phyloP scores from a whole-genome alignment of 805 yeast species.

The Teunomyces funiuensis region DNA sequence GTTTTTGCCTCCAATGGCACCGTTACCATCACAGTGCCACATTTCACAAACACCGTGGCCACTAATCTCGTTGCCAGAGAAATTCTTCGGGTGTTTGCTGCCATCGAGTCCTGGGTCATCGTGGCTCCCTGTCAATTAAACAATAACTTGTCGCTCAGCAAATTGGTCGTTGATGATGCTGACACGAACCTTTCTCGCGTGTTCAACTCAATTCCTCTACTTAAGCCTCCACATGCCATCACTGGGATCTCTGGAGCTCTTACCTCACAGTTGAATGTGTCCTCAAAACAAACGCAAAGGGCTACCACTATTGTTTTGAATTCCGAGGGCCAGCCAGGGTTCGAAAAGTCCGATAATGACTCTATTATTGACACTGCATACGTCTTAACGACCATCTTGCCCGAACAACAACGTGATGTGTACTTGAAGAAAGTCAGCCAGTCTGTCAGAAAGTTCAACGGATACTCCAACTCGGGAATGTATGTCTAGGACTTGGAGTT shows the following conservation, averaged over 20 bases:
- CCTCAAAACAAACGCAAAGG: neutral
- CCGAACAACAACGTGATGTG: constrained; percentile 3
- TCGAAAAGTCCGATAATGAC: constrained; percentile 51
- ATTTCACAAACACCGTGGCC: constrained; percentile 35
- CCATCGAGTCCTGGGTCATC: constrained; percentile 25
- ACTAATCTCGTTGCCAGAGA: constrained; percentile 28
- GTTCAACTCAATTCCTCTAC: constrained; percentile 18
- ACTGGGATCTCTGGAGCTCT: constrained; percentile 58
- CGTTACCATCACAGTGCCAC: constrained; percentile 28
- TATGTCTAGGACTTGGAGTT: constrained; percentile 39
- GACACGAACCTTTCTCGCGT: constrained; percentile 6
- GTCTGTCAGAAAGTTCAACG: constrained; percentile 23
- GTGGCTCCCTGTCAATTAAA: constrained; percentile 39
- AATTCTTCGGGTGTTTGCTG: constrained; percentile 8
- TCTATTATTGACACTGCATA: constrained; percentile 34
- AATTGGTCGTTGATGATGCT: constrained; percentile 17
- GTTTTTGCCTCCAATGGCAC: constrained; percentile 13
- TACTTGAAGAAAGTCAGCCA: constrained; percentile 18
- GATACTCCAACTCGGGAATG: constrained; percentile 27
- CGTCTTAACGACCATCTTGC: constrained; percentile 9
- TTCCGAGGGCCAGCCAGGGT: constrained; percentile 64
- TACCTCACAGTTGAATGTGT: constrained; percentile 22
- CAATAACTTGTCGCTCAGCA: constrained; percentile 27
- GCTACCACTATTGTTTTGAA: constrained; percentile 37
- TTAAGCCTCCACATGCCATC: constrained; percentile 61